Evolutionary conservation across 495 filamentous ascomycete genomes (phyloP), one percentile per base, ranked within the genome.

Genomic region (Penicillium crystallinum): DNA sequence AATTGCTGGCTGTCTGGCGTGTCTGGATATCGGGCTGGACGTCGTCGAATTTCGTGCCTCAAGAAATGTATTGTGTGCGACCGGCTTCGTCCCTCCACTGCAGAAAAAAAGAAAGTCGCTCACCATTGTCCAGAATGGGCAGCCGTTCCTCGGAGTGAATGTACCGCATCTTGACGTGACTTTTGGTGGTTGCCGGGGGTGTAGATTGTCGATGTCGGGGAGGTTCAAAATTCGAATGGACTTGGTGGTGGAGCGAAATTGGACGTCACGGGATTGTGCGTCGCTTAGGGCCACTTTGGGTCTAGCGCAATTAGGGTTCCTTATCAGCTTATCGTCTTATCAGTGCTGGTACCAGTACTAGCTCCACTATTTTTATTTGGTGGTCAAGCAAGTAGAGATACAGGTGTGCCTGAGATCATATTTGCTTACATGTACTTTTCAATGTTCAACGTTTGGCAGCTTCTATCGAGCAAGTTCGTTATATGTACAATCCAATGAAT

Each of bases 141-240:
- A 98, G 83, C 77, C 83, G 82, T 84, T 98, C 92, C 78, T 88
- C 79, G 68, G 88, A 92, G 81, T 97, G 90, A 80, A 97, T 96
- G 86, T 95, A 95, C 80, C 86, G 88, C 91, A 96, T 96, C 75
- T 86, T 93, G 81, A 70, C 73, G 75, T 71, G 67, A 69, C 73
- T 65, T 67, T 67, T 65, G 67, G 65, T 66, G 62, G 65, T 75
- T 67, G 73, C 68, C 70, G 72, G 72, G 67, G 71, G 63, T 63
- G 65, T 50, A 39, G 62, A 64, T 73, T 74, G 71, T 74, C 71
- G 73, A 67, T 69, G 70, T 74, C 69, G 69, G 64, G 68, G 65
- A 72, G 63, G 67, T 70, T 71, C 71, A 70, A 76, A 73, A 67
- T 65, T 74, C 71, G 58, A 63, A 58, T 66, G 63, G 61, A 65